Evolutionary conservation across 2,329 filamentous ascomycete species (phyloP).

Genomic region (Trichocomaceae sp.): DNA sequence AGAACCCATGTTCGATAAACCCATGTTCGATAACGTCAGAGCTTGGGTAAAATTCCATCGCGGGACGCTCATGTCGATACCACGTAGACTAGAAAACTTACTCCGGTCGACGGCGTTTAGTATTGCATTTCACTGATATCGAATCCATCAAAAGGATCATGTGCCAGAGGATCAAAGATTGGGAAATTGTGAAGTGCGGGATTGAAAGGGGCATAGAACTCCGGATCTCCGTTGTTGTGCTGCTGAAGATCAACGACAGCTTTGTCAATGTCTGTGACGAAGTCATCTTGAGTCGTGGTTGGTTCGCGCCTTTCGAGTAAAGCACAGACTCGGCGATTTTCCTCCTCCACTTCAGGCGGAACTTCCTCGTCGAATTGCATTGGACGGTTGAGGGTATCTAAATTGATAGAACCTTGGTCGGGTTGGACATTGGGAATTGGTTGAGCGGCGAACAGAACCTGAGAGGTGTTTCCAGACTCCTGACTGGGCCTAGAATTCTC

Average conservation of each 20-base stretch:
- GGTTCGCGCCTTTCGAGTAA: not conserved
- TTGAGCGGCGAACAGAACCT: conserved; percentile 24
- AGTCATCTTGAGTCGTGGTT: conserved; percentile 4
- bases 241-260: conserved; percentile 8
- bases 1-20: not conserved
- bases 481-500: not conserved
- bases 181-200: conserved; percentile 17
- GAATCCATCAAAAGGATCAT: conserved; percentile 21
- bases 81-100: not conserved
- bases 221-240: conserved; percentile 12
- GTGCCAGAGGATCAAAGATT: conserved; percentile 12
- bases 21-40: not conserved
- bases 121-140: conserved; percentile 19
- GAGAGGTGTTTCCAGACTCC: conserved; percentile 14
- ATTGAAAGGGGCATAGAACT: conserved; percentile 22
- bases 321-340: not conserved
- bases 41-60: not conserved
- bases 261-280: conserved; percentile 17
- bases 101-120: not conserved
- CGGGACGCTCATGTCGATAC: not conserved
- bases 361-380: conserved; percentile 1
- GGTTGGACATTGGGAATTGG: conserved; percentile 11
- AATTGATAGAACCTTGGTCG: not conserved
- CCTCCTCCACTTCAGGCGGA: not conserved
- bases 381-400: conserved; percentile 5